Percentiles rank a stretch among this genome's conserved stretches.
Conservation (phyloP, 2,329 filamentous ascomycete species). For the Colletotrichum zoysiae region DNA sequence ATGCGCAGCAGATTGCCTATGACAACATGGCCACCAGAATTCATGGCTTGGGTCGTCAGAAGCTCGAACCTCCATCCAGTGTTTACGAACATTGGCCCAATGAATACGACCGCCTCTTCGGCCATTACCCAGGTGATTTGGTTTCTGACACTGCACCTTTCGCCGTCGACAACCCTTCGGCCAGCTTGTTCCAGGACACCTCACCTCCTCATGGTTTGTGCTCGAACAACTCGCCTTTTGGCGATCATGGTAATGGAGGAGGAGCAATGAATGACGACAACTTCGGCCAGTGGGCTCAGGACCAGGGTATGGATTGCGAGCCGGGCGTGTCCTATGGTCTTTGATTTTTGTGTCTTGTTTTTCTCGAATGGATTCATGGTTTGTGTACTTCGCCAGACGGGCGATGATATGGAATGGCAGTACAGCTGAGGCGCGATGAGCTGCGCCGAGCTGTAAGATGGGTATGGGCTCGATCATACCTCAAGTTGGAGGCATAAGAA, state of each 20-base stretch:
- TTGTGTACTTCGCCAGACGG: background rate
- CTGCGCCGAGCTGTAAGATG: background rate
- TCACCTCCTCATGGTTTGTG: background rate
- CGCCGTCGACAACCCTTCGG: background rate
- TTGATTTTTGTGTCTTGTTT: background rate
- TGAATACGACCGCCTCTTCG: background rate
- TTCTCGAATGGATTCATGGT: background rate
- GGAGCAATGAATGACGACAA: background rate
- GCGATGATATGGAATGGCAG: background rate
- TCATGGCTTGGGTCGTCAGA: background rate
- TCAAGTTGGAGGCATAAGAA: background rate
- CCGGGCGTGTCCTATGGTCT: background rate
- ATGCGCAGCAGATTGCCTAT: background rate
- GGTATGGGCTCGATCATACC: background rate
- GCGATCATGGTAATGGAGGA: background rate
- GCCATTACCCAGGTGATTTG: background rate
- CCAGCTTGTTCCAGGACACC: background rate
- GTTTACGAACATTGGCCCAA: background rate
- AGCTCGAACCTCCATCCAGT: background rate
- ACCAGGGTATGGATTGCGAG: background rate
- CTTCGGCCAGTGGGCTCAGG: background rate
- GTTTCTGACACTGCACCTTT: background rate
- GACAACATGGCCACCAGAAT: background rate
- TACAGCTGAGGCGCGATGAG: background rate
- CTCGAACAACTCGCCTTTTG: background rate